Evolutionary conservation across 495 filamentous ascomycete genomes (phyloP), one percentile per base, ranked within the genome.

Genomic region (Daldinia caldariorum): DNA sequence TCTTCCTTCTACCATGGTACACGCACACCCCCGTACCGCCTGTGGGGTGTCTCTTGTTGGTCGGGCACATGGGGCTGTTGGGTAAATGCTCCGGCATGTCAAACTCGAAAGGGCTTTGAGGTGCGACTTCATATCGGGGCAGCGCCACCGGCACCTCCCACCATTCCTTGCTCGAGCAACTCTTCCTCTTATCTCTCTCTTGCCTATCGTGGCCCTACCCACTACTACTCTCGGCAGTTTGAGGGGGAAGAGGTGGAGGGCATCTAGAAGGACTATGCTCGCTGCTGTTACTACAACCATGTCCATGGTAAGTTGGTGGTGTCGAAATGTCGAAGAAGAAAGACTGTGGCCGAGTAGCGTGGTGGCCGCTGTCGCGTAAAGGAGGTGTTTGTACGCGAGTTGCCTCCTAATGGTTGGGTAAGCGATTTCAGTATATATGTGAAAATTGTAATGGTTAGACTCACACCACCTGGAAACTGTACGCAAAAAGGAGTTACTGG

Each of bases 21-120:
- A 83, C 80, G 77, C 89, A 92, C 4, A 89, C 80, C 2, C 83
- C 87, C 57, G 76, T 85, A 29, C 85, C 85, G 18, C 79, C 77
- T 41, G 81, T 83, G 66, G 81, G 82, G 72, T 87, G 83, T 57
- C 83, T 83, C 50, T 81, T 79, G 78, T 85, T 83, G 41, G 84
- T 78, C 7, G 89, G 89, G 77, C 89, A 92, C 70, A 90, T 77
- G 43, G 89, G 89, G 70, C 87, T 90, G 50, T 59, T 83, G 10
- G 87, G 87, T 16, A 90, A 74, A 77, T 92, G 89, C 47, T 90
- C 88, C n/a, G 88, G 88, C 18, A 89, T 73, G 56, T 87, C 79
- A 61, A 86, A 82, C 56, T 85, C 81, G 67, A 89, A 87, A 10
- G 34, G 10, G 29, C 63, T 41, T 26, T 51, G 31, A 4, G 57